Percentiles rank a stretch among this genome's conserved stretches.
phyloP scores from a whole-genome alignment of 805 yeast species.

The Myxozyma nipponensis region DNA sequence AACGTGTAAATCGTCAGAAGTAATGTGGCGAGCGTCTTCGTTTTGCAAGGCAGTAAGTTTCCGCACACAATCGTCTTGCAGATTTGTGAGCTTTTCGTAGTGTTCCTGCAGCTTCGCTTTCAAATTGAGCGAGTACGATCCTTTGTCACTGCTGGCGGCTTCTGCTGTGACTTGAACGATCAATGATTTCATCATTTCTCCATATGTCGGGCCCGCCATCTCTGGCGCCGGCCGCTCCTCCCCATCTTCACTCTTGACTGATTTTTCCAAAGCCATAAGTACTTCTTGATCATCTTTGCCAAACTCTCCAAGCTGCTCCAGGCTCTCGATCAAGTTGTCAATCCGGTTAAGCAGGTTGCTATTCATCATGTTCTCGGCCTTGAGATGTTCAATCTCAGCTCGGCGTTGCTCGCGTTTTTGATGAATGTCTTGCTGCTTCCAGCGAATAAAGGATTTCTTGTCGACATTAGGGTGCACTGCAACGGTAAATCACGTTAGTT shows the following conservation, averaged over 20 bases:
- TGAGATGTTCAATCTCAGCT: slow-evolving; percentile 68
- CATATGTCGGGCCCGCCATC: slow-evolving; percentile 51
- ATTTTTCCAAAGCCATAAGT: slow-evolving; percentile 7
- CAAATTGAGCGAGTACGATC: slow-evolving; percentile 37
- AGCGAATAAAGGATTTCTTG: slow-evolving; percentile 80
- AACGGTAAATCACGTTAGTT: neutral
- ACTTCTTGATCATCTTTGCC: neutral
- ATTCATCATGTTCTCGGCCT: slow-evolving; percentile 79
- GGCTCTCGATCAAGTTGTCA: slow-evolving; percentile 51
- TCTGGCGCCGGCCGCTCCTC: slow-evolving; percentile 3
- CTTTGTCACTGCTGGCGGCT: slow-evolving; percentile 43
- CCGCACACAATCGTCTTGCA: slow-evolving; percentile 57
- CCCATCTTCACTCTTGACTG: slow-evolving; percentile 27
- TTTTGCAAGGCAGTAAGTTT: slow-evolving; percentile 63
- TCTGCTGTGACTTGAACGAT: slow-evolving; percentile 72
- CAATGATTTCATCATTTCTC: slow-evolving; percentile 90
- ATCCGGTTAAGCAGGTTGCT: slow-evolving; percentile 68
- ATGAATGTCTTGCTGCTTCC: slow-evolving; percentile 98
- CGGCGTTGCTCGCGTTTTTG: slow-evolving; percentile 82
- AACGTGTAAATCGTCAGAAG: slow-evolving; percentile 86
- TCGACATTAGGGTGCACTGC: slow-evolving; percentile 95
- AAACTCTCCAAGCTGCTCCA: slow-evolving; percentile 36
- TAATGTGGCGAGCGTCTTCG: slow-evolving; percentile 71
- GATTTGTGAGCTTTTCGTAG: slow-evolving; percentile 63
- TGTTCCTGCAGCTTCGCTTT: slow-evolving; percentile 52